phyloP scores from a whole-genome alignment of 805 yeast genomes.

The Nakazawaea laoshanensis region DNA sequence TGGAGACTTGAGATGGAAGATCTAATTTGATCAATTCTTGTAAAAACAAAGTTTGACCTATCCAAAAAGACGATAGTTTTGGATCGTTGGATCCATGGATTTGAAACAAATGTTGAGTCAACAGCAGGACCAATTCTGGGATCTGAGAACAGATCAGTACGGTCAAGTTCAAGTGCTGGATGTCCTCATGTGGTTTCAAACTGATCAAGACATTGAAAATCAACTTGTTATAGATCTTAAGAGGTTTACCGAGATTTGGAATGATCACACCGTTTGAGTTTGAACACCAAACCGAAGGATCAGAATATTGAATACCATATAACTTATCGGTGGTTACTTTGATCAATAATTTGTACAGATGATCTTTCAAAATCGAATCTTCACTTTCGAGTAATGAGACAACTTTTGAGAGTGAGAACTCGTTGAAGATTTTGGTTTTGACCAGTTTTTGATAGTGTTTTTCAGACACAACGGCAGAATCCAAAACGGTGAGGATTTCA shows the following conservation, averaged over 20 bases:
- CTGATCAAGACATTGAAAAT: slow-evolving; percentile 52
- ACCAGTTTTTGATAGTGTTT: slow-evolving; percentile 52
- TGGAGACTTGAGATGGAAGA: slow-evolving; percentile 31
- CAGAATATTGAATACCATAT: slow-evolving; percentile 36
- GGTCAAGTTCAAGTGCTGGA: slow-evolving; percentile 47
- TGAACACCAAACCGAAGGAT: slow-evolving; percentile 44
- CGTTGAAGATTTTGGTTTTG: slow-evolving; percentile 72
- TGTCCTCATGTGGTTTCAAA: slow-evolving; percentile 79
- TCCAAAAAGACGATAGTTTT: slow-evolving; percentile 71
- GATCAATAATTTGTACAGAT: slow-evolving; percentile 37
- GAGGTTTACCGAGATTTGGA: slow-evolving; percentile 34
- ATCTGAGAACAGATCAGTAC: slow-evolving; percentile 38
- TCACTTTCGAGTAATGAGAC: slow-evolving; percentile 34
- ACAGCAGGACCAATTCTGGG: slow-evolving; percentile 72
- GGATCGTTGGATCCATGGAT: slow-evolving; percentile 75
- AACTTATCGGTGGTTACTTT: slow-evolving; percentile 40
- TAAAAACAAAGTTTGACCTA: slow-evolving; percentile 59
- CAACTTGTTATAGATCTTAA: slow-evolving; percentile 59
- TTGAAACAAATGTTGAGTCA: slow-evolving; percentile 43
- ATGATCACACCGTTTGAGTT: slow-evolving; percentile 33
- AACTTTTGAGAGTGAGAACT: slow-evolving; percentile 55
- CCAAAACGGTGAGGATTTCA: slow-evolving; percentile 38
- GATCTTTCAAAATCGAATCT: slow-evolving; percentile 21
- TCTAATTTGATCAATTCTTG: slow-evolving; percentile 51
- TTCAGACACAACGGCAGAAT: slow-evolving; percentile 47